Evolutionary conservation across 2,329 filamentous ascomycete genomes (phyloP), one percentile per base, ranked within the genome.

Genomic region (Zymoseptoria passerinii): DNA sequence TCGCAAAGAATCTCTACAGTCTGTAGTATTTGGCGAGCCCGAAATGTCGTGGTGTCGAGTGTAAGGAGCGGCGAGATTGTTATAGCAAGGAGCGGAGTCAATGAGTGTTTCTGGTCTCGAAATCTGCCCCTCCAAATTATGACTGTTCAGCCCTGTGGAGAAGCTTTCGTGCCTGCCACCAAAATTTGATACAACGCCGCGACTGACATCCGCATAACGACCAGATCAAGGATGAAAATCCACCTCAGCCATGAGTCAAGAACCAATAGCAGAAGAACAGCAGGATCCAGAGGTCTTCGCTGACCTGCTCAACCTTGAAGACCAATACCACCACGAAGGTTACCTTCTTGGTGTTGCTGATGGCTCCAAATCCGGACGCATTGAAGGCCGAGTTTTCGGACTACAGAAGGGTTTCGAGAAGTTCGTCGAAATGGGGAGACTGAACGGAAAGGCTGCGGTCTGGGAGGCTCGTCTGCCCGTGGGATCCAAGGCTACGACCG

Each of bases 381-480:
- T 90, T 63, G 94, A 99, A 79, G 94, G 94, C 61, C 88, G 91
- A 54, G 83, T 90, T 19, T 90, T 97, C 70, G 94, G 92, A 0
- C 83, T 97, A 49, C 88, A 95, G 71, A 94, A 92, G 64, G 92
- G 92, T 0, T 97, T 94, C 67, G 90, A 96, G 67, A 97, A 96
- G 75, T 96, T 95, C 69, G 71, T 88, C 49, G 86, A 90, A 62
- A 83, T 90, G 72, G 92, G 92, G 2, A 81, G 81, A 59, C 75
- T 97, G 29, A 87, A 92, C 66, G 89, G 90, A 50, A 86, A 85
- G 68, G 85, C 90, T 13, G 76, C 88, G 23, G 80, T 97, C n/a
- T 97, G 92, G 92, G 85, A 86, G 10, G 88, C 89, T 60, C 81
- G 91, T 56, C 74, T 91, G 9, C 77, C 78, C 68, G 8, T 5